Evolutionary conservation across 164 flowering plant species (phyloP), one percentile per base, ranked within the genome.

Genomic region (Kalanchoe fedtschenkoi): DNA sequence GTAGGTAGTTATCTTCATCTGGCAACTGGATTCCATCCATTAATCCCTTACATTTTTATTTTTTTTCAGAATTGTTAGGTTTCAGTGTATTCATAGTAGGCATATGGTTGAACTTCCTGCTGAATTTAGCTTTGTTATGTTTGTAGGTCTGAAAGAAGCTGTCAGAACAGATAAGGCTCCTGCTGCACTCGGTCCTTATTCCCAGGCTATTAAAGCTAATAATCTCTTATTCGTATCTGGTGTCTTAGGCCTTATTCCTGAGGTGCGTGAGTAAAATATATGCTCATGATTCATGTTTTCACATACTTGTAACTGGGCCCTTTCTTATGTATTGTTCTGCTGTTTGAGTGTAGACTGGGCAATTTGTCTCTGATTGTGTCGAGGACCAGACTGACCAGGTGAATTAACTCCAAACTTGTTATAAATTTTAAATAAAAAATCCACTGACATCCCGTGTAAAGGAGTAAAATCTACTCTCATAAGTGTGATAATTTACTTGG

Each of bases 371-470:
- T 0, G 96, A 93, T n/a, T 58, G 71, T 21, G 80, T 93, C 2
- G 97, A 90, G 69, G 99, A 85, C 62, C 99, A 93, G 71, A 88
- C 97, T 30, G 96, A 93, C 70, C 99, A 93, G 97, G 98, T 90
- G 72, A 44, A n/a, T 33, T 37, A 32, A 15, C 17, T 5, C n/a
- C 28, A 28, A 16, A 10, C 13, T 47, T 39, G 64, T 30, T 47
- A 33, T 34, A 39, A 55, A 34, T 13, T 32, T 29, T 46, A 5
- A 1, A 13, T 19, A 21, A 34, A 15, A 24, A 34, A 21, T 34
- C 3, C 28, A 60, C 22, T 33, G 11, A 24, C 11, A 47, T 7
- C 29, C 28, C 3, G 28, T 39, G 43, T 39, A 9, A 39, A 39
- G 8, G 43, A 10, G 43, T 39, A 41, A 41, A 9, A n/a, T 41